Base-by-base conservation (phyloP, 2,329 filamentous ascomycete genomes). In the Curvularia lunata region DNA sequence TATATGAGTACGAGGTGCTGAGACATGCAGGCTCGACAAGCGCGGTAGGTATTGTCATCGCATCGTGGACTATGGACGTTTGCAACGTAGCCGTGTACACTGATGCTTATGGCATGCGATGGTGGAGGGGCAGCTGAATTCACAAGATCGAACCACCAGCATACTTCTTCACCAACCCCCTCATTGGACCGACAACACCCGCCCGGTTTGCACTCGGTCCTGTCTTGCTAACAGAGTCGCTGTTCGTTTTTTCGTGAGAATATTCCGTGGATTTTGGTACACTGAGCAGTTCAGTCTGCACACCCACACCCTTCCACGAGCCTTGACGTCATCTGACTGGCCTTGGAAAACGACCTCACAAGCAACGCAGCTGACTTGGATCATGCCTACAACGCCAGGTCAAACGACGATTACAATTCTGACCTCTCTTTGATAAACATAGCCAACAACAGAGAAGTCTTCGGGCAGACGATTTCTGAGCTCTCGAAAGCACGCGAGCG, bases 71-170 rank as follows among this genome's bases (percentile, higher is more conserved):
- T n/a, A 16, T 23, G 21, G 4, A 25, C 8, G 13, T 4, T 8
- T 25, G 40, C 21, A 42, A 42, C 7, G 10, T 10, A 42, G 8
- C 25, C 25, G 32, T n/a, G 16, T 37, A 37, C 18, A 18, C 45
- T 30, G 30, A n/a, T 13, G 48, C 27, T 19, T n/a, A 28, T 41
- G 21, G 16, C 25, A 34, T n/a, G 5, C 40, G 19, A 42, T 23
- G 9, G 16, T 47, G 27, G 25, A 48, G 55, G 55, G 50, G 52
- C 41, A 46, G 47, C 56, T 58, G 52, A 32, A 40, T 43, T 40
- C 58, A 52, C 42, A 43, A 54, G 54, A 58, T 61, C 54, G 47
- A 52, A 57, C 48, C 56, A n/a, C 40, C 38, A 54, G 50, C 58
- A 50, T 47, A 52, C 58, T 48, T 58, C 19, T 45, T 38, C 32